These are phyloP conservation scores for Plasmodium adleri DNA, from an alignment of 169 alveolate species.

Conservation along the genomic window DNA sequence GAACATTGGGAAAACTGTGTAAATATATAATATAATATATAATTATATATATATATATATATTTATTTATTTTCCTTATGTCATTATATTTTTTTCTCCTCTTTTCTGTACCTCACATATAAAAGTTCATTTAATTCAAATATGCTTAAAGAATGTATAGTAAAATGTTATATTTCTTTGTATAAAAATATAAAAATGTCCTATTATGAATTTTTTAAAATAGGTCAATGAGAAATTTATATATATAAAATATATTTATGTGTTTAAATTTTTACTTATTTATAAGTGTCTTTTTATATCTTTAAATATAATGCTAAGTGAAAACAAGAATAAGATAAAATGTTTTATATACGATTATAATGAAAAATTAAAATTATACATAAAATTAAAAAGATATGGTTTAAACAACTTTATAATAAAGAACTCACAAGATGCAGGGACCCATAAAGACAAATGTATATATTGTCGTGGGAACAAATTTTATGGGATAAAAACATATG, in stretches of 20 bases:
- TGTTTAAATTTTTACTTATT: neutral
- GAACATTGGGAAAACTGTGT: no score
- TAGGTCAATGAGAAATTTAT: neutral
- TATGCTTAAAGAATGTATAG: no score
- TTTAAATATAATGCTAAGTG: slow-evolving; percentile 54
- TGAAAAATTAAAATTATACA: slow-evolving; percentile 59
- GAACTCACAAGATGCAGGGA: slow-evolving; percentile 6
- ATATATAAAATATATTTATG: neutral
- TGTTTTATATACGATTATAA: slow-evolving; percentile 41
- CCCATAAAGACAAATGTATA: slow-evolving; percentile 22
- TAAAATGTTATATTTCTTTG: neutral
- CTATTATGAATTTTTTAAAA: no score
- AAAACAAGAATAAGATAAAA: slow-evolving; percentile 25
- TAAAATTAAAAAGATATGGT: slow-evolving; percentile 29
- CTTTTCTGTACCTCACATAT: no score
- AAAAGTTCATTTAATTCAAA: no score
- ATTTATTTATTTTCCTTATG: no score
- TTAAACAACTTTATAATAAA: slow-evolving; percentile 8
- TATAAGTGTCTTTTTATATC: no score
- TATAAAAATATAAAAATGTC: no score
- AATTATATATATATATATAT: no score
- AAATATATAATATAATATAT: no score
- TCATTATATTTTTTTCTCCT: no score
- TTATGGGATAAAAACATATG: slow-evolving; percentile 16
- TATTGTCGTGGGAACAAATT: slow-evolving; percentile 2